Evolutionary conservation across 1,284 basidiomycete species (phyloP).

Genomic region (Ceratobasidium papillatum): DNA sequence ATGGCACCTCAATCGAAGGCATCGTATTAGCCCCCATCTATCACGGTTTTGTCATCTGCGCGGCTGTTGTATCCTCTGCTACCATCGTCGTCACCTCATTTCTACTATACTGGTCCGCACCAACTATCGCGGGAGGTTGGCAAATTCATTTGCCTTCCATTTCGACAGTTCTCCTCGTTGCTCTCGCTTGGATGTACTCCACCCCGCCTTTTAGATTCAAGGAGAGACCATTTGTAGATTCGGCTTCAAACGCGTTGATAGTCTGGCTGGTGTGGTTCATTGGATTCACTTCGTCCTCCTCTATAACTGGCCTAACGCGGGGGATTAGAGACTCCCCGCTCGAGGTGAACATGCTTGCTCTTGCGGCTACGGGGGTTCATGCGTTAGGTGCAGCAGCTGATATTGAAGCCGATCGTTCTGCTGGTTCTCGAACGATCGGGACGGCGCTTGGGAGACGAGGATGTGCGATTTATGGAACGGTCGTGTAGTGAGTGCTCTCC

Average conservation of each 20-base stretch:
- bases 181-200: constrained; percentile 48
- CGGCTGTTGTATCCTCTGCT: constrained; percentile 45
- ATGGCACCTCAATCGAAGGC: constrained; percentile 45
- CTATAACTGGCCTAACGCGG: not conserved
- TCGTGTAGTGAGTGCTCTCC: not conserved
- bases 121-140: not conserved
- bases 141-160: not conserved
- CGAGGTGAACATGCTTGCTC: constrained; percentile 44
- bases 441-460: constrained; percentile 44
- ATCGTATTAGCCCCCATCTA: constrained; percentile 45
- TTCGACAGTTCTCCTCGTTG: constrained; percentile 42
- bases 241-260: constrained; percentile 46
- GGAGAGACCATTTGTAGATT: constrained; percentile 47
- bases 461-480: not conserved
- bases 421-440: constrained; percentile 47
- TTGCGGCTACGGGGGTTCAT: constrained; percentile 46
- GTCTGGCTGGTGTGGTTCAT: constrained; percentile 46
- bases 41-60: constrained; percentile 43
- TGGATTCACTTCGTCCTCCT: constrained; percentile 43
- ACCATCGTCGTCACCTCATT: constrained; percentile 43
- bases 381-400: constrained; percentile 47
- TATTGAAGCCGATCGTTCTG: constrained; percentile 45
- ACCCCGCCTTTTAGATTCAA: constrained; percentile 47
- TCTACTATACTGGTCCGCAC: not conserved
- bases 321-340: not conserved